phyloP scores from a whole-genome alignment of 2,329 filamentous ascomycete genomes.

The Aspergillus amoenus region DNA sequence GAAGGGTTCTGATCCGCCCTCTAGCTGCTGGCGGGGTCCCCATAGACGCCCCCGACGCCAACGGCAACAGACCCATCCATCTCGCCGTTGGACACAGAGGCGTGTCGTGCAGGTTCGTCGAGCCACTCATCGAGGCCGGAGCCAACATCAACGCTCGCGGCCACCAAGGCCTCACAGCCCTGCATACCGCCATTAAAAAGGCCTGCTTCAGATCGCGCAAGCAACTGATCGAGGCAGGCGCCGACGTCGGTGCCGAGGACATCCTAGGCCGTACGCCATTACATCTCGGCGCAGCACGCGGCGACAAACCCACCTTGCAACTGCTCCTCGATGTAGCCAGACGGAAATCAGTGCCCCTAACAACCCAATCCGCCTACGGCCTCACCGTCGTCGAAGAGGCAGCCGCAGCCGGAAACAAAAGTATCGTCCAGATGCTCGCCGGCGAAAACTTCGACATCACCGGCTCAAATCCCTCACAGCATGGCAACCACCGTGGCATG shows the following conservation, averaged over 20 bases:
- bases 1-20: not conserved
- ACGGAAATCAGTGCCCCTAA: not conserved
- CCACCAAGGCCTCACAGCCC: not conserved
- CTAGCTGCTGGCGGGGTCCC: not conserved
- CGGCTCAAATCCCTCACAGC: not conserved
- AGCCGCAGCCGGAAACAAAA: not conserved
- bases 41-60: not conserved
- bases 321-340: not conserved
- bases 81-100: not conserved
- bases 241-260: not conserved
- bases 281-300: not conserved
- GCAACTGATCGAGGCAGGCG: not conserved
- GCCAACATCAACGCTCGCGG: not conserved
- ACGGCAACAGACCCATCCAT: not conserved
- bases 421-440: not conserved
- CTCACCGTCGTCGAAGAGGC: not conserved
- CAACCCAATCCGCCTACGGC: not conserved
- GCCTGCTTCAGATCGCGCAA: not conserved
- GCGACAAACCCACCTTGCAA: not conserved
- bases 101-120: not conserved
- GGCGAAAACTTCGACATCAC: not conserved
- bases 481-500: not conserved
- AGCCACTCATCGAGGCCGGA: not conserved
- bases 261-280: not conserved
- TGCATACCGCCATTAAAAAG: not conserved